phyloP scores from a whole-genome alignment of 1,139 yeast species.

The Candida sojae region DNA sequence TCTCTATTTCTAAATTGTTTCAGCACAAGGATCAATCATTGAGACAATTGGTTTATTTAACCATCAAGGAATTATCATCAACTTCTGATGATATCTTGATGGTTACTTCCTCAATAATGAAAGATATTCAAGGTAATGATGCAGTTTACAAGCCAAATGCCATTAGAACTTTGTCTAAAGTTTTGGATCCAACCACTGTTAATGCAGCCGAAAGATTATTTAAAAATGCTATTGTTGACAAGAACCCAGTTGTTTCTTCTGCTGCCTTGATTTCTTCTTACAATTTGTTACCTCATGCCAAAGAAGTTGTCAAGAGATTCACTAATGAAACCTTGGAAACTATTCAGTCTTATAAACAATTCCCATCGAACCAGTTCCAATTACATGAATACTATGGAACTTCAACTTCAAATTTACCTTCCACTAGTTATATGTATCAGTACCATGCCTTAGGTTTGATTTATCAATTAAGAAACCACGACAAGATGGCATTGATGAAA shows the following conservation, averaged over 20 bases:
- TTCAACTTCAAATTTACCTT: conserved; percentile 54
- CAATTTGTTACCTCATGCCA: conserved; percentile 85
- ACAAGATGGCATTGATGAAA: conserved; percentile 91
- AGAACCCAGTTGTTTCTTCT: conserved; percentile 82
- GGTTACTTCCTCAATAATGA: conserved; percentile 98
- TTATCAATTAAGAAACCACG: conserved; percentile 86
- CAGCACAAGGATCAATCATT: conserved; percentile 90
- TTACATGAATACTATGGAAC: conserved; percentile 56
- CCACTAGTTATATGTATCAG: conserved; percentile 82
- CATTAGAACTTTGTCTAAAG: conserved; percentile 85
- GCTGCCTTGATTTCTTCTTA: conserved; percentile 93
- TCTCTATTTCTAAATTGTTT: conserved; percentile 89
- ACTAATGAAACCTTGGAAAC: conserved; percentile 93
- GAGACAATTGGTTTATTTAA: conserved; percentile 91
- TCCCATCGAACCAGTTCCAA: conserved; percentile 59
- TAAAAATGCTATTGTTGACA: conserved; percentile 91
- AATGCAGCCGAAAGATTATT: conserved; percentile 92
- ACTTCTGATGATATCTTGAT: conserved; percentile 90
- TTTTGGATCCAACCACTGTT: conserved; percentile 88
- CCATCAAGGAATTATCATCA: conserved; percentile 85
- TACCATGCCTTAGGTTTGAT: conserved; percentile 93
- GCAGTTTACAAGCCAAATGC: conserved; percentile 91
- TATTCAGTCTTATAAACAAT: conserved; percentile 65
- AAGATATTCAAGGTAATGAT: conserved; percentile 91
- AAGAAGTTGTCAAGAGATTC: conserved; percentile 91